Base-by-base conservation (phyloP, 768 basidiomycete species). In the Lentinula sp. region DNA sequence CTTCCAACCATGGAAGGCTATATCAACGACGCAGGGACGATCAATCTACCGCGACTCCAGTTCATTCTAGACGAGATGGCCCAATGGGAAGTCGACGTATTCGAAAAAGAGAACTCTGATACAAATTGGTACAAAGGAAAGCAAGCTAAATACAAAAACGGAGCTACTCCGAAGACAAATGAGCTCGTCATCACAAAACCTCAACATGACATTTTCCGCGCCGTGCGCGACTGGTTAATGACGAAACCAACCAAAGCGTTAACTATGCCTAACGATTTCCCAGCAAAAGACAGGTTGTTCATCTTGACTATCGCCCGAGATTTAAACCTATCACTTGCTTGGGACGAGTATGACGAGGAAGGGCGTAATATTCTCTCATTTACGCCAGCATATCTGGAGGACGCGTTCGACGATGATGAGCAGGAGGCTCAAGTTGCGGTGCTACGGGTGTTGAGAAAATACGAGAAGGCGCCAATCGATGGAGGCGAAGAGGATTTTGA, bases 111-210 rank as follows among this genome's bases (percentile, higher is more conserved):
- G 70, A 91, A 88, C 65, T 85, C 88, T 6, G 96, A 98, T 70
- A 64, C 85, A 66, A 95, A 88, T 66, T 98, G 94, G 93, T 91
- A 90, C 72, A 95, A 94, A 74, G 93, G 95, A 12, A 97, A 98
- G 76, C 93, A 95, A 69, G 76, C 75, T 42, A 93, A 88, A 71
- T 83, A 88, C 67, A 67, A 73, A 83, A 48, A 82, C 84, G 62
- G 85, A 85, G 65, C 46, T 9, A 77, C 85, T 76, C 89, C 78
- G 62, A 85, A 32, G 39, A 13, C n/a, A 41, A 60, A 23, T 18
- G 57, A 18, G 48, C 55, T 51, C 9, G 95, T 88, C 37, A 76
- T 98, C 55, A 93, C 91, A 1, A 75, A 76, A 48, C 72, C 82
- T 7, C 95, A 98, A 68, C 82, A 88, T 65, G 81, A 80, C 35